These are phyloP conservation scores for Pittosporum tobira DNA, from an alignment of 129 eudicot species.

Conservation along the genomic window DNA sequence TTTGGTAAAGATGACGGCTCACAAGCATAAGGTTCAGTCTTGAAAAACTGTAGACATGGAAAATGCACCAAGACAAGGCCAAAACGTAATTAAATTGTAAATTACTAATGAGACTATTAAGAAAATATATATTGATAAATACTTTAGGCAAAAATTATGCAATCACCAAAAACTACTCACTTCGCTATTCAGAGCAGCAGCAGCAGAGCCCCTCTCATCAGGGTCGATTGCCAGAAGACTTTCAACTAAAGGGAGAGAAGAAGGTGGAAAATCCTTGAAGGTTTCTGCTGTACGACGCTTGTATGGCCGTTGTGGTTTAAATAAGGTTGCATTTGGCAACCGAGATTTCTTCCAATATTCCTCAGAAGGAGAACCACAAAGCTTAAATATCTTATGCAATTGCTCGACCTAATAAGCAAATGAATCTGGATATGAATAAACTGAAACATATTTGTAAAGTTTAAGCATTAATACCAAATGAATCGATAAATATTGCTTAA, in stretches of 20 bases:
- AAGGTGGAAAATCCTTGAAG: conserved; percentile 74
- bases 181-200: conserved; percentile 61
- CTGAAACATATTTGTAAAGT: not conserved
- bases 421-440: conserved; percentile 11
- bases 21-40: conserved; percentile 76
- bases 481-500: not conserved
- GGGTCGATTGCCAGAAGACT: conserved; percentile 78
- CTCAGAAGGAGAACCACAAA: conserved; percentile 93
- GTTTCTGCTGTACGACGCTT: conserved; percentile 63
- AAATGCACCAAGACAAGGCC: conserved; percentile 7
- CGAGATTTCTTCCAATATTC: conserved; percentile 85
- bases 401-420: conserved; percentile 56
- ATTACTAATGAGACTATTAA: not conserved
- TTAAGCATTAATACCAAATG: not conserved
- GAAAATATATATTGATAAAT: not conserved
- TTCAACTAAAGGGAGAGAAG: conserved; percentile 71
- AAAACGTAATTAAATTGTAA: not conserved
- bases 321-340: conserved; percentile 83
- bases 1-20: conserved; percentile 88
- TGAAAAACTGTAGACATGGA: conserved; percentile 53
- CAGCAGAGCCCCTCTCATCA: conserved; percentile 65
- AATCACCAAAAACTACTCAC: conserved; percentile 32
- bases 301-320: conserved; percentile 88
- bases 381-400: conserved; percentile 74
- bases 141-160: not conserved